Evolutionary conservation across 73 alveolate species (phyloP), one percentile per base, ranked within the genome.

Genomic region (Paramecium primaurelia): DNA sequence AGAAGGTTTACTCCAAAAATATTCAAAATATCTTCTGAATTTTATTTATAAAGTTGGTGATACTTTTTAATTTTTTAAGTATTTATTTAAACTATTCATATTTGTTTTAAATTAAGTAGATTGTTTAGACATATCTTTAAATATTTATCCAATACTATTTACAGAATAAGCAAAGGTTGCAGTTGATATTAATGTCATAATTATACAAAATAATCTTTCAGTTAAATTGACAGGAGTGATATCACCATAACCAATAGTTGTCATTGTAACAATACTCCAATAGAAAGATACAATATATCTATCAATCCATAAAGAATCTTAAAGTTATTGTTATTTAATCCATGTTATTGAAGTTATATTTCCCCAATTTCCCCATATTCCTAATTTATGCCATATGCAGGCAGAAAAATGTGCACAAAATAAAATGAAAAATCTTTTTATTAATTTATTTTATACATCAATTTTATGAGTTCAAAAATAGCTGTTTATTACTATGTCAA

Each of bases 171-270:
- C 88, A 42, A 64, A 92, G 12, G 77, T 34, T 37, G 88, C 93
- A 4, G 93, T 71, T 1, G 93, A 59, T 26, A 92, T 25, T 25
- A 71, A 58, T n/a, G 92, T 92, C 54, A 92, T 59, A 2, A 51
- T 22, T 9, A 92, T 85, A 34, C 73, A 93, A 86, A 84, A 92
- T 58, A 86, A n/a, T 22, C 92, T 92, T 37, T 92, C 95, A 8
- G 88, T 86, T 30, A 69, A 36, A 22, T 73, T 92, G 11, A 83
- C 54, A 34, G 95, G 95, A 42, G 88, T 68, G 11, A 92, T 75
- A 83, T 92, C 95, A 64, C 95, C 95, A 85, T 92, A 92, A 18
- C 95, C 95, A 54, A 59, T 34, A 26, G 77, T 89, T 14, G 93
- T 86, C 86, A 86, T 36, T 2, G 93, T 86, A 38, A 34, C 89